Evolutionary conservation across 768 basidiomycete genomes (phyloP).

Genomic region (Kwoniella sp.): DNA sequence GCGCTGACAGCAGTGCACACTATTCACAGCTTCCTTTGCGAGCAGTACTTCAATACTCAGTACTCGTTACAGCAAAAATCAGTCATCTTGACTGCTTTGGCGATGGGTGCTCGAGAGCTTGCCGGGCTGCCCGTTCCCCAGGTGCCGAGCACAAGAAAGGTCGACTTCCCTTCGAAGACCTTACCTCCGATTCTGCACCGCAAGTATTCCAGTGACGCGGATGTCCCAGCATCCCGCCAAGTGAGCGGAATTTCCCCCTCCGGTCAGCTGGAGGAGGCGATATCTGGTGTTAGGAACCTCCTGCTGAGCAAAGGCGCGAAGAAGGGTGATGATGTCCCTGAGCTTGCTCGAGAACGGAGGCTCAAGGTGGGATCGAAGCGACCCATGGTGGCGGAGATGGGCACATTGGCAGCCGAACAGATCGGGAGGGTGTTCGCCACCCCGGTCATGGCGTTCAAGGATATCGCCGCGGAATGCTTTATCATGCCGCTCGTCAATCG

Average conservation of each 20-base stretch:
- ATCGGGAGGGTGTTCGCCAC: conserved; percentile 1
- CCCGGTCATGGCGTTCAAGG: conserved; percentile 51
- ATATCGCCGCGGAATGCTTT: conserved; percentile 81
- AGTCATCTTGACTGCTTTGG: conserved; percentile 78
- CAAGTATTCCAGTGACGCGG: conserved; percentile 58
- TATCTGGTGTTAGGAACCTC: conserved; percentile 61
- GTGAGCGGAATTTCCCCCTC: not conserved
- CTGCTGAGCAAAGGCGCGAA: conserved; percentile 64
- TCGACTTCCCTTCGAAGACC: conserved; percentile 73
- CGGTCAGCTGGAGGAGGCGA: conserved; percentile 57
- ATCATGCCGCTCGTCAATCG: conserved; percentile 82
- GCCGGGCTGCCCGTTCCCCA: conserved; percentile 55
- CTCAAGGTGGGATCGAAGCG: conserved; percentile 57
- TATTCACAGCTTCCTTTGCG: conserved; percentile 64
- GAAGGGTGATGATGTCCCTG: conserved; percentile 58
- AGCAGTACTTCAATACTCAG: conserved; percentile 90
- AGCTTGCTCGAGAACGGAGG: conserved; percentile 67
- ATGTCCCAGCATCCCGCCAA: conserved; percentile 23
- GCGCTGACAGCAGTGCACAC: not conserved
- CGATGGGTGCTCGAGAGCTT: conserved; percentile 78
- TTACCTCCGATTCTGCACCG: conserved; percentile 69
- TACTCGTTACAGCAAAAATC: conserved; percentile 84
- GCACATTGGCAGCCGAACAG: conserved; percentile 22
- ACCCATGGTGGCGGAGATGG: conserved; percentile 28
- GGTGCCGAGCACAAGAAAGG: conserved; percentile 30